These are phyloP conservation scores for Blakeslea trispora DNA, from an alignment of 371 early-diverging fungal species.

Conservation along the genomic window DNA sequence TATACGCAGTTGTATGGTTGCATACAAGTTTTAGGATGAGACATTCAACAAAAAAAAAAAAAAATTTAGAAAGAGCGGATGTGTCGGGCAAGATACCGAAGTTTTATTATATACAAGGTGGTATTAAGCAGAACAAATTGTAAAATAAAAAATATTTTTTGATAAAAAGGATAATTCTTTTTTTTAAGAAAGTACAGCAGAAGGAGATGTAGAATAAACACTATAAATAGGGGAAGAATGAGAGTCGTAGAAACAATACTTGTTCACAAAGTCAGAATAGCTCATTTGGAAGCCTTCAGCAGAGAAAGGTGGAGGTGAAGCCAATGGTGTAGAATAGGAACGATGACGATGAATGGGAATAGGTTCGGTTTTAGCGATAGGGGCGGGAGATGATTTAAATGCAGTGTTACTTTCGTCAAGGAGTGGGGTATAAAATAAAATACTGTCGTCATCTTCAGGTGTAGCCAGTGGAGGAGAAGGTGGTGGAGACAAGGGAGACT, in stretches of 20 bases:
- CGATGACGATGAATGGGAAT: constrained; percentile 9
- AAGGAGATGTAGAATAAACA: constrained; percentile 42
- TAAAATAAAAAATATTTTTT: not conserved
- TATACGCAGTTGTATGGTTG: too few relatives aligned
- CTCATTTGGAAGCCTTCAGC: constrained; percentile 27
- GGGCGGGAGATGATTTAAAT: not conserved
- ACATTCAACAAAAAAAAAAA: too few relatives aligned
- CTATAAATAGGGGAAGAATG: constrained; percentile 30
- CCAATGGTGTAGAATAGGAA: not conserved
- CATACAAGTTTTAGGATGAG: too few relatives aligned
- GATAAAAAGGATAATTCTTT: constrained; percentile 6
- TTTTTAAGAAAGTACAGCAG: constrained; percentile 26
- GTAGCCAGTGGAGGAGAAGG: constrained; percentile 24
- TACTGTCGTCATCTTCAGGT: constrained; percentile 12
- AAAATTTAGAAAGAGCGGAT: too few relatives aligned
- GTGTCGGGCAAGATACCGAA: too few relatives aligned
- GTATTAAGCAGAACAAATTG: too few relatives aligned
- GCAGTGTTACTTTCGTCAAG: constrained; percentile 4
- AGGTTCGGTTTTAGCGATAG: constrained; percentile 1
- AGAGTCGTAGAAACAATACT: constrained; percentile 60
- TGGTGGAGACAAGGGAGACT: constrained; percentile 11
- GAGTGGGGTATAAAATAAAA: constrained; percentile 23
- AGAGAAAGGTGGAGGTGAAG: constrained; percentile 10
- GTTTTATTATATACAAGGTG: too few relatives aligned
- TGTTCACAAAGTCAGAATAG: constrained; percentile 59